Evolutionary conservation across 805 yeast genomes (phyloP).

Genomic region (Metschnikowia kunwiensis): DNA sequence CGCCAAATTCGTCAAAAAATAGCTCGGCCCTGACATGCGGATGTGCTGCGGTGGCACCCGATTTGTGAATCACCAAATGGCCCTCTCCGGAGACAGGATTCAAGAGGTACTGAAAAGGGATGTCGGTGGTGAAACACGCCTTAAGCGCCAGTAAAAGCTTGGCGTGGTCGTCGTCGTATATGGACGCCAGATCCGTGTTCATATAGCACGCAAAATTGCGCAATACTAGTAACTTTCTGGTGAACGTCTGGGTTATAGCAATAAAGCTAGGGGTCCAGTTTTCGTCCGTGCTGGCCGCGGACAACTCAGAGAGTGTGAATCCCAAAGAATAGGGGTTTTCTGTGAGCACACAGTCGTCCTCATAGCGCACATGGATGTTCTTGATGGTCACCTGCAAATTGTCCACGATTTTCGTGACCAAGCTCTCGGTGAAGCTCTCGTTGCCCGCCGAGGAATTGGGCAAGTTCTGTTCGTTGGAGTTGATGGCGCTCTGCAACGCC

Average conservation of each 20-base stretch:
- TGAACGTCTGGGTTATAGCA: slow-evolving; percentile 58
- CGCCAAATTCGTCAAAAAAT: slow-evolving; percentile 83
- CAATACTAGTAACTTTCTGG: slow-evolving; percentile 75
- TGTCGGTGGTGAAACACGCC: slow-evolving; percentile 34
- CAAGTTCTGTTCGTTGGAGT: slow-evolving; percentile 18
- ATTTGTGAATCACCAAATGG: slow-evolving; percentile 73
- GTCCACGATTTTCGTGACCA: slow-evolving; percentile 87
- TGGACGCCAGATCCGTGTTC: slow-evolving; percentile 63
- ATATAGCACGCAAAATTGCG: slow-evolving; percentile 77
- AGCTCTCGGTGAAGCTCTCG: slow-evolving; percentile 81
- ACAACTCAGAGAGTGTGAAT: slow-evolving; percentile 74
- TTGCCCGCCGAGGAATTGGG: slow-evolving; percentile 27
- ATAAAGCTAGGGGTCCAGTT: slow-evolving; percentile 85
- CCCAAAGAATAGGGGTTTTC: slow-evolving; percentile 81
- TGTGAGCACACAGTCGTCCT: slow-evolving; percentile 71
- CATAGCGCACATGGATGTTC: slow-evolving; percentile 89
- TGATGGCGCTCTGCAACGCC: slow-evolving; percentile 50
- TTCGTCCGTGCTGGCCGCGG: slow-evolving; percentile 87
- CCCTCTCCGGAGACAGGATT: slow-evolving; percentile 91
- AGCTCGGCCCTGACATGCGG: slow-evolving; percentile 76
- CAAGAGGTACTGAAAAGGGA: slow-evolving; percentile 53
- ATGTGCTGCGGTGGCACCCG: slow-evolving; percentile 60
- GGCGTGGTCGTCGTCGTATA: slow-evolving; percentile 47
- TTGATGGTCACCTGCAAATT: slow-evolving; percentile 88
- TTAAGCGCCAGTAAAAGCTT: slow-evolving; percentile 49